Evolutionary conservation across 768 basidiomycete genomes (phyloP).

Genomic region (Rhizopogon vesiculosus): DNA sequence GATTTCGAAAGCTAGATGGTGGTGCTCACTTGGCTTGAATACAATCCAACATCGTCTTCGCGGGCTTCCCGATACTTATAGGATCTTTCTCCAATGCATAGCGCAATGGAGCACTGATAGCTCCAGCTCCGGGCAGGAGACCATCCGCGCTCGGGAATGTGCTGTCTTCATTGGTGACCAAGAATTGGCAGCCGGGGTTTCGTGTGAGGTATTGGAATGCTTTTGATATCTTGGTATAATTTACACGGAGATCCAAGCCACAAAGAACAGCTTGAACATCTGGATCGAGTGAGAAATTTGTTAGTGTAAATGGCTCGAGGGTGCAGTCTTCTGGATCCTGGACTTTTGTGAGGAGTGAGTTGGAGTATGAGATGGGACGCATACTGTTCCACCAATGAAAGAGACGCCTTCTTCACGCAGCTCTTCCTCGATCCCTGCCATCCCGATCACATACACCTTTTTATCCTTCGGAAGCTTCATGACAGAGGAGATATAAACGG

Average conservation of each 20-base stretch:
- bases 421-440: slow-evolving; percentile 90
- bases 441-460: slow-evolving; percentile 94
- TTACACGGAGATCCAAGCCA: slow-evolving; percentile 81
- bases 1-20: not conserved
- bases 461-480: slow-evolving; percentile 86
- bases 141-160: slow-evolving; percentile 77
- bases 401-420: slow-evolving; percentile 80
- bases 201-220: slow-evolving; percentile 85
- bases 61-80: slow-evolving; percentile 86
- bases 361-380: slow-evolving; percentile 17
- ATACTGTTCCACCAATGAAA: slow-evolving; percentile 81
- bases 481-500: slow-evolving; percentile 83
- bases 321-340: slow-evolving; percentile 86
- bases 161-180: slow-evolving; percentile 90
- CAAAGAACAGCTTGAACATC: slow-evolving; percentile 91
- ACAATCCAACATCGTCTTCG: slow-evolving; percentile 86
- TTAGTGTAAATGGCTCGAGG: slow-evolving; percentile 61
- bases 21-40: slow-evolving; percentile 67
- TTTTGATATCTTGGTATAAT: slow-evolving; percentile 92
- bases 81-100: slow-evolving; percentile 69
- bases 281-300: slow-evolving; percentile 69
- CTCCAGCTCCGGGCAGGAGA: slow-evolving; percentile 81
- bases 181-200: slow-evolving; percentile 77
- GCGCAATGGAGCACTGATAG: slow-evolving; percentile 77
- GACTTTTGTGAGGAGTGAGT: not conserved